These are phyloP conservation scores for Xylaria sp. DNA, from an alignment of 495 filamentous ascomycete genomes.

Conservation along the genomic window DNA sequence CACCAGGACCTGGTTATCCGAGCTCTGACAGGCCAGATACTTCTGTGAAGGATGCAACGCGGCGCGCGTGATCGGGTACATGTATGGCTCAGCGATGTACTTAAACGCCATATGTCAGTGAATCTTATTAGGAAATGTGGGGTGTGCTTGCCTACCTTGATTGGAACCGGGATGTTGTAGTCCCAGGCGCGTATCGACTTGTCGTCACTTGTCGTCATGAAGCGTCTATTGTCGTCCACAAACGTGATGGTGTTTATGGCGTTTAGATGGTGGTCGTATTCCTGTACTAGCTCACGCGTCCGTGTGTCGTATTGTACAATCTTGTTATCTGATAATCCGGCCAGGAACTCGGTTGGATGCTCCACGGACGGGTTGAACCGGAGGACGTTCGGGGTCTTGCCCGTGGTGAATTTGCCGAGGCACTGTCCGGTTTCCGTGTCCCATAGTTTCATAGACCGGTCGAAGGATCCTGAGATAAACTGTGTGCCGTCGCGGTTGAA, in stretches of 20 bases:
- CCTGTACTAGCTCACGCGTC: constrained; percentile 80
- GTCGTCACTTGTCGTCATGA: constrained; percentile 98
- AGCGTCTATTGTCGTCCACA: constrained; percentile 90
- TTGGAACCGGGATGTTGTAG: constrained; percentile 88
- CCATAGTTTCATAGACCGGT: constrained; percentile 96
- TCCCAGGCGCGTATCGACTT: constrained; percentile 96
- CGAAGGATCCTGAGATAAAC: constrained; percentile 92
- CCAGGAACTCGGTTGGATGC: constrained; percentile 87
- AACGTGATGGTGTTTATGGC: constrained; percentile 99
- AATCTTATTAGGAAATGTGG: too few species aligned
- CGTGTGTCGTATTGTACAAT: constrained; percentile 97
- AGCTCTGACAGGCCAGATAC: constrained; percentile 89
- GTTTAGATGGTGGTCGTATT: constrained; percentile 97
- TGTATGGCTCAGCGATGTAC: constrained; percentile 92
- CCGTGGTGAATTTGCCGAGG: constrained; percentile 82
- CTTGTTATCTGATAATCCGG: constrained; percentile 97
- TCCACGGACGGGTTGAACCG: constrained; percentile 84
- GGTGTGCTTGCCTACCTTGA: constrained; percentile 40
- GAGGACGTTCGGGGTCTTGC: constrained; percentile 94
- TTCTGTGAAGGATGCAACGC: constrained; percentile 86
- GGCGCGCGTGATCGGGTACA: constrained; percentile 89
- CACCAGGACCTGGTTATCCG: constrained; percentile 95
- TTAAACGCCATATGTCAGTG: constrained; percentile 44
- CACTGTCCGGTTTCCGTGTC: constrained; percentile 95
- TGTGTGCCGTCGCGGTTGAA: constrained; percentile 83